Evolutionary conservation across 345 rosid species (phyloP).

Genomic region (Nephelium lappaceum): DNA sequence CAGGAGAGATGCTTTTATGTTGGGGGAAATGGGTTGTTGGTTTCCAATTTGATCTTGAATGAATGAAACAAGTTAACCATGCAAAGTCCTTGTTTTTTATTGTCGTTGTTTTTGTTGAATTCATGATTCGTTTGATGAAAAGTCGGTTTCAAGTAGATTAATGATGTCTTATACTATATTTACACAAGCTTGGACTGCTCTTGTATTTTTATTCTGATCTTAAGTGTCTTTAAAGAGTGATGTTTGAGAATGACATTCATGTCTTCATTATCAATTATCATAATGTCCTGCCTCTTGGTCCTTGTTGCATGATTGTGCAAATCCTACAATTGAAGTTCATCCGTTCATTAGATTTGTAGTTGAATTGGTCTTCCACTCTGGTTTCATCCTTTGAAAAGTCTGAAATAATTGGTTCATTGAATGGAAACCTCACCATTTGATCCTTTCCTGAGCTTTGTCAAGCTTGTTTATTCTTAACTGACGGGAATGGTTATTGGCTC

Average conservation of each 20-base stretch:
- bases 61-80: neutral
- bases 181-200: neutral
- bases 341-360: neutral
- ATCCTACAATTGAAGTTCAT: neutral
- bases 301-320: neutral
- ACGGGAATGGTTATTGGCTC: neutral
- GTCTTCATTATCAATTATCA: neutral
- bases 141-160: neutral
- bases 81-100: neutral
- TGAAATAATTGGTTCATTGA: neutral
- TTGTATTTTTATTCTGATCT: neutral
- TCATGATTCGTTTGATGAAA: neutral
- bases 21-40: neutral
- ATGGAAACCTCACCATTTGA: neutral
- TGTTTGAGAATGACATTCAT: neutral
- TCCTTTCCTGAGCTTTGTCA: neutral
- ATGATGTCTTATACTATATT: neutral
- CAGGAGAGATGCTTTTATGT: neutral
- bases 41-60: neutral
- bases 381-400: neutral
- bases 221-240: neutral
- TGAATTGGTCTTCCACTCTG: neutral
- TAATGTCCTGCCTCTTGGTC: neutral
- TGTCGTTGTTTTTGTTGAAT: neutral
- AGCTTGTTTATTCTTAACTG: neutral